Evolutionary conservation across 2,329 filamentous ascomycete genomes (phyloP), one percentile per base, ranked within the genome.

Genomic region (Fonsecaea pedrosoi): DNA sequence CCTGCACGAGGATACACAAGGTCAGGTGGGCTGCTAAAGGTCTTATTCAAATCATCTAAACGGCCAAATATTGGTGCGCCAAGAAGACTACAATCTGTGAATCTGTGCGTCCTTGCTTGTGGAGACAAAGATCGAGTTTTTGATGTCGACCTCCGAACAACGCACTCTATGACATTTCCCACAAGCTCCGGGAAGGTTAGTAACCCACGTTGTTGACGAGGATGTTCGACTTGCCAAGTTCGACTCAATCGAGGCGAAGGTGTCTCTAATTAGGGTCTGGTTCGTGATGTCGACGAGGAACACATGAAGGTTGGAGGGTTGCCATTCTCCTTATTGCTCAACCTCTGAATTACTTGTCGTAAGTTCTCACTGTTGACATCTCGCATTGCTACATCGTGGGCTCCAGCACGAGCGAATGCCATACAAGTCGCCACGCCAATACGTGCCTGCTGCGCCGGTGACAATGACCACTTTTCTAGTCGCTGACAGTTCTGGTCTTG

Each of bases 381-480:
- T 6, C 77, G 81, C 18, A 89, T 77, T 12, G 82, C 82, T 62
- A 90, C 85, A 32, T 76, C 74, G 0, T 81, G 78, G 32, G 82
- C 83, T 4, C 84, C 83, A 4, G 86, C 85, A 70, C 77, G 77
- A n/a, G 86, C 86, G 70, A 82, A 89, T 9, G 84, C 82, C 13
- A 84, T 72, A 0, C 85, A 85, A 3, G 82, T 85, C 12, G 82
- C 80, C 2, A 78, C 78, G 4, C 87, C 86, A 40, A 87, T 82
- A 2, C 86, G 30, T 6, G 85, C 82, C 82, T 2, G 82, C 84
- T 0, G 82, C 85, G 7, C 86, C 87, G 0, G 82, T 86, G 61
- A 89, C 82, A 65, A 89, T 78, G 54, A 84, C 76, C 34, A 63
- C 60, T 66, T 77, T 77, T 40, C 75, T 76, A 2, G 70, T 71